These are phyloP conservation scores for Penicillium maclennaniae DNA, from an alignment of 495 filamentous ascomycete genomes.

Conservation along the genomic window DNA sequence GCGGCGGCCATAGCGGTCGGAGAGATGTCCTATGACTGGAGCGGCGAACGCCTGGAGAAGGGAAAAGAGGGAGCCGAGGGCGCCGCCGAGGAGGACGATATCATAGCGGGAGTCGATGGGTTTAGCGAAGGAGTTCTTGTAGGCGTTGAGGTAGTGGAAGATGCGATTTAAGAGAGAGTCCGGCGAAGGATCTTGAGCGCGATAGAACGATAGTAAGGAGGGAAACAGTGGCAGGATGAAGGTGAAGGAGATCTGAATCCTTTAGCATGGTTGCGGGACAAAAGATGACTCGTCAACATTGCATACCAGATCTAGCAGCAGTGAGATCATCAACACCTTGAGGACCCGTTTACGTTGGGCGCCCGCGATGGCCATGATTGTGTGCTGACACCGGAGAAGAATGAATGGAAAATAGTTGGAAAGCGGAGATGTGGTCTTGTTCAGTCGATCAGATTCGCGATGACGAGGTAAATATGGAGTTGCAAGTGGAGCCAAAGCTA, in stretches of 20 bases:
- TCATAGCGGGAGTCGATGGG: constrained; percentile 97
- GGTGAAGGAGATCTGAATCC: constrained; percentile 76
- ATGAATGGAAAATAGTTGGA: not conserved
- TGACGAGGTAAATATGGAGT: not conserved
- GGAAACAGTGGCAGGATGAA: constrained; percentile 97
- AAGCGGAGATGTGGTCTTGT: not conserved
- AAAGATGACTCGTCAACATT: not conserved
- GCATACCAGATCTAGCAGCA: constrained; percentile 66
- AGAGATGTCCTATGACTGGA: constrained; percentile 83
- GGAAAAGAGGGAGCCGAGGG: constrained; percentile 89
- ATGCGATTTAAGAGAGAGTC: constrained; percentile 70
- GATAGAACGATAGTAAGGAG: constrained; percentile 91
- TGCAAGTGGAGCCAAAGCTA: not conserved
- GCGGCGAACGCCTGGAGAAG: constrained; percentile 90
- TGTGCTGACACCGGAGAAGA: constrained; percentile 5
- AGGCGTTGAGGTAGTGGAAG: constrained; percentile 81
- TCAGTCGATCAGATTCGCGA: not conserved
- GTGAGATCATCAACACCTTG: constrained; percentile 68
- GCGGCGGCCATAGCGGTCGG: constrained; percentile 83
- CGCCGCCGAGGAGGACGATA: constrained; percentile 92
- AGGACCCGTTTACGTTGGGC: constrained; percentile 73
- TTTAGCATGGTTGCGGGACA: not conserved
- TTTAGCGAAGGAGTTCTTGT: constrained; percentile 88
- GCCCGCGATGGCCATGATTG: constrained; percentile 37
- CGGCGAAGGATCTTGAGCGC: constrained; percentile 54